Conservation (phyloP, 116 monocot species). For the Iris pallida region DNA sequence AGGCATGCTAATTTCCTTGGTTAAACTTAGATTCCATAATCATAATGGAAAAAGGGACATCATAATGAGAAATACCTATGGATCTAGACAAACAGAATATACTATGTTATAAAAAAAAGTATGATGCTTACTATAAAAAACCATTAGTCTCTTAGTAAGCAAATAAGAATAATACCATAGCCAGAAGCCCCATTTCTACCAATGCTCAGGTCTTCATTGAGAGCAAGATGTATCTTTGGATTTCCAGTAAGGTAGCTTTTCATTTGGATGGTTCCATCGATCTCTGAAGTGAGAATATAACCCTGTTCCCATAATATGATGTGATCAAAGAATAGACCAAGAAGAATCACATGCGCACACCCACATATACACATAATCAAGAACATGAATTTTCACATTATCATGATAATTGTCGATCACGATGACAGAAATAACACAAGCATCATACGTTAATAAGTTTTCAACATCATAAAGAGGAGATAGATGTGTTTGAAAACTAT, state of each 20-base stretch:
- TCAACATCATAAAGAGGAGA: no score
- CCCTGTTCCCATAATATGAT: conserved; percentile 43
- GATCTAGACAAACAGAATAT: no score
- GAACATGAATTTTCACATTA: no score
- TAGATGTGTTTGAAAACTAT: no score
- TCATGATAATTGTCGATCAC: no score
- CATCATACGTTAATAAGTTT: no score
- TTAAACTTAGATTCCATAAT: no score
- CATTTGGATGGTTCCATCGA: conserved; percentile 99
- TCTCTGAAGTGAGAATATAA: conserved; percentile 96
- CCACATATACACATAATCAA: no score
- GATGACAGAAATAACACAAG: no score
- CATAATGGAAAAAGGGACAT: no score
- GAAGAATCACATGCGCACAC: background rate
- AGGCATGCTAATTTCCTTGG: no score
- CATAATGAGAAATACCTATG: no score
- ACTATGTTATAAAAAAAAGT: background rate
- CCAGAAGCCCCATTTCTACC: conserved; percentile 61
- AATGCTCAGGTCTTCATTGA: conserved; percentile 92
- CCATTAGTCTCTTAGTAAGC: background rate
- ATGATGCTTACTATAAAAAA: background rate
- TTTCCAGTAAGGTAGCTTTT: conserved; percentile 97
- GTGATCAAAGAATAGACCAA: background rate
- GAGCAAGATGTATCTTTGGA: conserved; percentile 92
- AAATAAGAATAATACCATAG: conserved; percentile 53